Base-by-base conservation (phyloP, 2,329 filamentous ascomycete species). In the Nothopassalora personata region DNA sequence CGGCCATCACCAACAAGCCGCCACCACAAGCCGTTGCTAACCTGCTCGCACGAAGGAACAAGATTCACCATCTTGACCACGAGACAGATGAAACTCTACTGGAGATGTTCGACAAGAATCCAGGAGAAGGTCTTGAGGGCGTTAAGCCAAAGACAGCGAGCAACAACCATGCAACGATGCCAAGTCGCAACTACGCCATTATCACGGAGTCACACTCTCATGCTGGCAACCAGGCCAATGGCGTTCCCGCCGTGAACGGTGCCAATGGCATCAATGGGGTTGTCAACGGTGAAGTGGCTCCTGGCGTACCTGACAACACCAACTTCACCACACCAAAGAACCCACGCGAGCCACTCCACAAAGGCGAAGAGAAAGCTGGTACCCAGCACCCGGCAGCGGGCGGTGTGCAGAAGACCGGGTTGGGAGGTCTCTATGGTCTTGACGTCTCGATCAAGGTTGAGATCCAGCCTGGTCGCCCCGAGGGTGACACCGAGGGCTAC, bases 151-250 rank as follows among this genome's bases (percentile, higher is more conserved):
- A 92, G 76, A 90, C 88, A 4, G 83, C 86, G 0, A 78, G 78
- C 47, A 87, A 82, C 70, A 97, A 97, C 74, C 83, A 90, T 64
- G 89, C 90, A 62, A 97, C 92, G 10, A 97, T 97, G 85, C 84
- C 85, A 1, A 83, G 80, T 53, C 78, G 85, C 56, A 86, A 87
- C 72, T 86, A 83, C 69, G 84, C 84, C 58, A 83, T 83, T 70
- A 83, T 87, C 71, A 80, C 80, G 48, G 83, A 87, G 66, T 78
- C 75, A 13, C 70, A 73, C 61, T 68, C 53, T 49, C 72, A 60
- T 60, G 59, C 56, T 5, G 56, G 57, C 19, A 56, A 64, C 55
- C 55, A 73, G 4, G 65, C 70, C 53, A 70, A 70, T 62, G 59
- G 64, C n/a, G 39, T 28, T 6, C 27, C 30, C 10, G 53, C 54